A percentile compares a stretch with the other conserved stretches of the same genome.
These are phyloP conservation scores for Sporothrix luriei DNA, from an alignment of 2,329 filamentous ascomycete species.

Conservation along the genomic window DNA sequence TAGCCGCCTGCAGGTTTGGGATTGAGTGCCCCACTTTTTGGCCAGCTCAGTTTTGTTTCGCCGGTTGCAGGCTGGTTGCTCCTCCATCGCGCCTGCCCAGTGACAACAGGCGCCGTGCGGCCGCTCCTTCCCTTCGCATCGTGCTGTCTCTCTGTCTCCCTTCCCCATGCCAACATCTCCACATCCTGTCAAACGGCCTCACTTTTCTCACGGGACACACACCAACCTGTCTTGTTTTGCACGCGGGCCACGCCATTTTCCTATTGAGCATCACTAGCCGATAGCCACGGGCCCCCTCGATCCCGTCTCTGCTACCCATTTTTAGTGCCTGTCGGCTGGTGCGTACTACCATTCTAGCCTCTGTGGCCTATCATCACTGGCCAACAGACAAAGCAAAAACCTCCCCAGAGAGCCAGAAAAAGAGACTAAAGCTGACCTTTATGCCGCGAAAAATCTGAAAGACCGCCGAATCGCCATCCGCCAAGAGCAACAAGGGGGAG, in stretches of 20 bases:
- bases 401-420: constrained; percentile 6
- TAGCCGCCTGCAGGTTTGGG: constrained; percentile 27
- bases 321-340: constrained; percentile 19
- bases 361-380: neutral
- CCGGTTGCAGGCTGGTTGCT: constrained; percentile 18
- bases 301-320: neutral
- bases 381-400: constrained; percentile 11
- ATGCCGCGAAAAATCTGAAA: constrained; percentile 27
- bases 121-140: neutral
- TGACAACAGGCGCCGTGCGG: constrained; percentile 21
- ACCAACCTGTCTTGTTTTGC: neutral
- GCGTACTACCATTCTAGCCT: neutral
- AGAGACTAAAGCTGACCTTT: constrained; percentile 15
- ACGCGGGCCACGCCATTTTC: neutral
- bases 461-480: constrained; percentile 19
- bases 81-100: constrained; percentile 31
- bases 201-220: neutral
- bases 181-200: constrained; percentile 21
- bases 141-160: neutral
- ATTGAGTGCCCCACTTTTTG: constrained; percentile 26
- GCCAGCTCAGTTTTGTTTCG: constrained; percentile 31
- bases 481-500: constrained; percentile 13
- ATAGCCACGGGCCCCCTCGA: neutral
- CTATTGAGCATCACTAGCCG: neutral
- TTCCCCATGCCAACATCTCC: constrained; percentile 19